Conservation (phyloP, 768 basidiomycete genomes). For the Serendipita vermifera region DNA sequence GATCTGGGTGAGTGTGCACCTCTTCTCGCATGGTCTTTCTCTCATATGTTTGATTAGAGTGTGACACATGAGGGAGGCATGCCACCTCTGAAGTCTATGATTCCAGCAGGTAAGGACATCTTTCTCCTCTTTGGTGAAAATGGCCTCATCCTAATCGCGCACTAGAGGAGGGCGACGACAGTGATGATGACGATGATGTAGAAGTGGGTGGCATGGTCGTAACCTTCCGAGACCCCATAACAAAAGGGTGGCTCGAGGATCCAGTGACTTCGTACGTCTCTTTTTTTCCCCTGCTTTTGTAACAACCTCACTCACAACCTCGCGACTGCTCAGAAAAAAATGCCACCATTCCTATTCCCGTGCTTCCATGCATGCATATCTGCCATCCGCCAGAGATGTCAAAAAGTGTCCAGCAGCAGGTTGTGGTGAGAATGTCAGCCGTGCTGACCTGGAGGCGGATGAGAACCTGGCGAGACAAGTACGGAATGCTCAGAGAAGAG, state of each 20-base stretch:
- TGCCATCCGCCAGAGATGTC: constrained; percentile 25
- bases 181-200: constrained; percentile 77
- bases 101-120: constrained; percentile 46
- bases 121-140: neutral
- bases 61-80: constrained; percentile 51
- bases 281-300: constrained; percentile 12
- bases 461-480: constrained; percentile 9
- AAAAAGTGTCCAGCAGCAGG: constrained; percentile 24
- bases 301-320: neutral
- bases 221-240: constrained; percentile 74
- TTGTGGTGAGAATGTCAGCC: constrained; percentile 18
- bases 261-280: constrained; percentile 67
- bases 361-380: constrained; percentile 52
- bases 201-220: constrained; percentile 78
- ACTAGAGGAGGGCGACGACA: constrained; percentile 69
- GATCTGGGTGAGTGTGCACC: constrained; percentile 54
- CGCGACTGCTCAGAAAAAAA: constrained; percentile 32
- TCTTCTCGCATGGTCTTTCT: neutral
- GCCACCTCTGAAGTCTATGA: constrained; percentile 63
- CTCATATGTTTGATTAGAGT: constrained; percentile 1
- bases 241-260: constrained; percentile 48
- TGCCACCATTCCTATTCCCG: constrained; percentile 79
- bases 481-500: constrained; percentile 7
- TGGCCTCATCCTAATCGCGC: neutral
- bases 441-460: constrained; percentile 21